Percentiles rank a stretch among this genome's conserved stretches.
These are phyloP conservation scores for Epichloe sibirici DNA, from an alignment of 2,329 filamentous ascomycete genomes.

Conservation along the genomic window DNA sequence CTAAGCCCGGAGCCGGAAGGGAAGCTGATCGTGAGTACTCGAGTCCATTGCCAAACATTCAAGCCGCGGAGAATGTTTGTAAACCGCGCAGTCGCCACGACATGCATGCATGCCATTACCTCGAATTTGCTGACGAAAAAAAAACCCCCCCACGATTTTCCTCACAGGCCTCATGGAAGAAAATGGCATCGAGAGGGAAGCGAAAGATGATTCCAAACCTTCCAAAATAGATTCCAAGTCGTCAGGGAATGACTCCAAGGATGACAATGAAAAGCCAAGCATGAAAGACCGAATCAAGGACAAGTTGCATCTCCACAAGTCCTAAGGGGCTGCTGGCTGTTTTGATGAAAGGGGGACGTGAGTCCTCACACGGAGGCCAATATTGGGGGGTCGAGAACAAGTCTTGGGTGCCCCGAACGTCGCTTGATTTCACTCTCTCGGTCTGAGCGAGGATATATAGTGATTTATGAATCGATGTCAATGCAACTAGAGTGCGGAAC, in stretches of 20 bases:
- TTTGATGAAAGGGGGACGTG: neutral
- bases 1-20: slow-evolving; percentile 48
- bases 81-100: neutral
- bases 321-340: neutral
- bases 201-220: neutral
- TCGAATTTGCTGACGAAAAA: too few species aligned
- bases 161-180: slow-evolving; percentile 21
- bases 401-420: too few species aligned
- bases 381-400: too few species aligned
- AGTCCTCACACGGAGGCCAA: neutral
- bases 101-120: too few species aligned
- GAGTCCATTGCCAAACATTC: neutral
- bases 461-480: too few species aligned
- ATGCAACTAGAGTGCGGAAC: too few species aligned
- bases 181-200: slow-evolving; percentile 17
- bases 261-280: slow-evolving; percentile 33
- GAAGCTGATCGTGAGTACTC: slow-evolving; percentile 51
- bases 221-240: slow-evolving; percentile 7
- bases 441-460: too few species aligned
- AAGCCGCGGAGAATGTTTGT: neutral
- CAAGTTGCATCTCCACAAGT: slow-evolving; percentile 44
- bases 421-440: too few species aligned
- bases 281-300: slow-evolving; percentile 56
- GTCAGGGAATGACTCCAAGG: slow-evolving; percentile 7
- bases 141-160: too few species aligned